Base-by-base conservation (phyloP, 2,329 filamentous ascomycete genomes). In the Paracoccidioides brasiliensis region DNA sequence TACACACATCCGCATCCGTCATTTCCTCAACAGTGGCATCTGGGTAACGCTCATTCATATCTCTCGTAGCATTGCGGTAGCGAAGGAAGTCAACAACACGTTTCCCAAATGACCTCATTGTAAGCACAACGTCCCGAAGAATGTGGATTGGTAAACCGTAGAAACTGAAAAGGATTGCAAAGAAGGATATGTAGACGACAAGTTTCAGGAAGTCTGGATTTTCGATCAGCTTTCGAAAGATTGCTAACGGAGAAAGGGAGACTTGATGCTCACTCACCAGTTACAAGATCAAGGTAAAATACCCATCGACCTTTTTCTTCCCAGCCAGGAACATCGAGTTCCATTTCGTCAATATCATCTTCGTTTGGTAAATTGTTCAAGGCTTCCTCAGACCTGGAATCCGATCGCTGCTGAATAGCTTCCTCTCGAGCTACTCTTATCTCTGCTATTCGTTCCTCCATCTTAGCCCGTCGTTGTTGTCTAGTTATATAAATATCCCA, bases 81-180 rank as follows among this genome's bases (percentile, higher is more conserved):
- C 88, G 84, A 60, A 95, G 74, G 61, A 96, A 86, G 61, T 95
- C 90, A 59, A 84, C 80, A n/a, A 97, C 82, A 9, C 91, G 81
- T 72, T 93, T 94, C 59, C 88, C 79, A 69, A 98, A 96, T 2
- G 91, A 95, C 53, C 90, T 82, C 52, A 91, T 85, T 0, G 93
- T 97, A 73, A 98, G 82, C 71, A 96, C 95, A 28, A 97, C 82
- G 68, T 98, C 93, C 55, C 93, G 81, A 74, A 98, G 86, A 56
- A 98, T 97, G 67, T 98, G 93, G 59, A 98, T 94, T 0, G 93
- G 93, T 35, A 98, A 77, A 9, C 91, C 93, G 68, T 95, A 96
- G 76, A 97, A 97, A 32, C 83, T 85, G 64, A 96, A 83, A 15
- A 97, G 83, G 63, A 98, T 91, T 59, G 85, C 82, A 72, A 98